phyloP scores from a whole-genome alignment of 2,329 filamentous ascomycete species.

The Scytalidium lignicola region DNA sequence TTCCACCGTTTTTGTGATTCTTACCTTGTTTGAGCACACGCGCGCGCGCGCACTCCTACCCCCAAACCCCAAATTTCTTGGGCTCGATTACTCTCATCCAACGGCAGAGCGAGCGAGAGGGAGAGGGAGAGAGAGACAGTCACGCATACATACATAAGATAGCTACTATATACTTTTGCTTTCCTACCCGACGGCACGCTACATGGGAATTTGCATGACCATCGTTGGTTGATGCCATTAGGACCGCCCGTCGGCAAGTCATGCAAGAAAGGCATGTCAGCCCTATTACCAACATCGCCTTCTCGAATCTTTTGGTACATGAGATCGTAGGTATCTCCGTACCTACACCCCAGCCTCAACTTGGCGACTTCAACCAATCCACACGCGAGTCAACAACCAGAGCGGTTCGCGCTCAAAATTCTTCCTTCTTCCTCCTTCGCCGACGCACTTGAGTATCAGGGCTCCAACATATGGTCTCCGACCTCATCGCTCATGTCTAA shows the following conservation, averaged over 20 bases:
- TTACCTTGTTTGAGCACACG: background rate
- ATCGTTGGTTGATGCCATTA: background rate
- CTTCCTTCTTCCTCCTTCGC: slow-evolving; percentile 3
- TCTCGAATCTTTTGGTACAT: slow-evolving; percentile 19
- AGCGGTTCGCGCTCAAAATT: slow-evolving; percentile 15
- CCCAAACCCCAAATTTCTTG: too few species aligned
- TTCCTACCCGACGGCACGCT: background rate
- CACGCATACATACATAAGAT: background rate
- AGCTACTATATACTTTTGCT: background rate
- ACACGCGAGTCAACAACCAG: slow-evolving; percentile 16
- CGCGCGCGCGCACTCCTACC: too few species aligned
- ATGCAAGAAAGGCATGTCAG: slow-evolving; percentile 24
- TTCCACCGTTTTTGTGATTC: background rate
- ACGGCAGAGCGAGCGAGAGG: too few species aligned
- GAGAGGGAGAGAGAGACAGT: too few species aligned
- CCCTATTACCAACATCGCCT: slow-evolving; percentile 18
- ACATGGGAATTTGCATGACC: background rate
- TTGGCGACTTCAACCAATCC: slow-evolving; percentile 19
- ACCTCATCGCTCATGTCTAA: slow-evolving; percentile 24
- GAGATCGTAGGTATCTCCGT: slow-evolving; percentile 24
- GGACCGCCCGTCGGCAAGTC: slow-evolving; percentile 10
- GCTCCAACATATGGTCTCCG: slow-evolving; percentile 3
- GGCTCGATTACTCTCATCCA: too few species aligned
- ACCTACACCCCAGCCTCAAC: slow-evolving; percentile 23
- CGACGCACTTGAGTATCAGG: background rate